Base-by-base conservation (phyloP, 352 stramenopile genomes). In the Thalassiosira hispida region DNA sequence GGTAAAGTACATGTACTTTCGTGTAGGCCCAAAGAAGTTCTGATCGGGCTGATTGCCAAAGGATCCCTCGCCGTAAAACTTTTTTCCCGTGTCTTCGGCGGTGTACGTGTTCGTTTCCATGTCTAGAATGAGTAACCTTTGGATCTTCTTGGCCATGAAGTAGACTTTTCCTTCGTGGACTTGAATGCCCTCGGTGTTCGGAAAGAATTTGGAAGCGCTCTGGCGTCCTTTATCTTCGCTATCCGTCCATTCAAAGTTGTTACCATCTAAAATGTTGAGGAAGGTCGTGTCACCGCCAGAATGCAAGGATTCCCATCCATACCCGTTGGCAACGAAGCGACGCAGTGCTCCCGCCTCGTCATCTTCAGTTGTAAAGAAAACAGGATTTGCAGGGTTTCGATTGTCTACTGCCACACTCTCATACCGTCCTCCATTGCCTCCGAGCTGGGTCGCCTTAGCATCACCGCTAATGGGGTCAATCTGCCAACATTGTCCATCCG, bases 331-430 rank as follows among this genome's bases (percentile, higher is more conserved):
- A 23, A 71, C 72, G 40, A 79, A 90, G 5, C 81, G 62, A 14
- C 70, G 55, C 2, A 90, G 14, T 0, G 77, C 66, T 14, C 84
- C 84, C 11, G 67, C 18, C 23, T 49, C 46, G 20, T 62, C 16
- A 68, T 90, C 81, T 71, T 89, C 78, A 1, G 84, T 89, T 16
- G 74, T 56, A 78, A 86, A 90, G 64, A 87, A 89, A 11, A 67
- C 35, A 23, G 84, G 81, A 2, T 8, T 22, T 16, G 42, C 49
- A 9, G 20, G 1, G 65, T 86, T 77, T 23, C 53, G 60, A 31
- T 76, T 59, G 57, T 90, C 84, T 51, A 78, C 67, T 31, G 71
- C 77, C 66, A 80, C 73, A 60, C 51, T 63, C 35, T 82, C 63
- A 33, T 56, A 70, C 18, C 66, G 38, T 18, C 73, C 73, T 38